A percentile compares a stretch with the other conserved stretches of the same genome.
Evolutionary conservation across 768 basidiomycete species (phyloP).

Genomic region (Mycena leptocephala): DNA sequence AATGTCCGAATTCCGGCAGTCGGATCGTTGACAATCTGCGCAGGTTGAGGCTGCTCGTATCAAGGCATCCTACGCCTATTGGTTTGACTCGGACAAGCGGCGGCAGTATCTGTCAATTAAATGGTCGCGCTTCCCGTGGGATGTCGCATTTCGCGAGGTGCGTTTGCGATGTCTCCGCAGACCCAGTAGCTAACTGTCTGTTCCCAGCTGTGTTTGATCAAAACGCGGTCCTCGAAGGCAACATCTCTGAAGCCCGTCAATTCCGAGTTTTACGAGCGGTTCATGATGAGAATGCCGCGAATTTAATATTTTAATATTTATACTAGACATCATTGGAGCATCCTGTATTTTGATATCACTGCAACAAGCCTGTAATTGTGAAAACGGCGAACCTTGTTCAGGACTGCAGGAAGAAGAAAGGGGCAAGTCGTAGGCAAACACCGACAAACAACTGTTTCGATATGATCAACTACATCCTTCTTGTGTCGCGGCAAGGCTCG

Average conservation of each 20-base stretch:
- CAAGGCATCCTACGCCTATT: conserved; percentile 73
- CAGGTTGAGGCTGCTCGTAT: conserved; percentile 52
- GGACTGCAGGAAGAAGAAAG: neutral
- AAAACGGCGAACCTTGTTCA: neutral
- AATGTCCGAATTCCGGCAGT: neutral
- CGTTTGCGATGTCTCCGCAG: conserved; percentile 35
- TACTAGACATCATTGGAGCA: neutral
- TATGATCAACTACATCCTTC: conserved; percentile 87
- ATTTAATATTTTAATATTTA: conserved; percentile 33
- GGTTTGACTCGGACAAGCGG: conserved; percentile 49
- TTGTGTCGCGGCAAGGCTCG: conserved; percentile 84
- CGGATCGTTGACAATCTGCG: neutral
- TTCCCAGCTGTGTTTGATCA: conserved; percentile 55
- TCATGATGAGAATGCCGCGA: conserved; percentile 47
- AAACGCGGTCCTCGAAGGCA: conserved; percentile 55
- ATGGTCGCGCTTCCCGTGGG: conserved; percentile 59
- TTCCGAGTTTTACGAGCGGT: conserved; percentile 62
- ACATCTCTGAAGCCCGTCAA: conserved; percentile 55
- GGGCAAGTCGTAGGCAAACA: neutral
- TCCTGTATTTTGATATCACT: conserved; percentile 10
- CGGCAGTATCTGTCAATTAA: conserved; percentile 15
- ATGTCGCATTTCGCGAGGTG: conserved; percentile 70
- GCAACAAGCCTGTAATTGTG: neutral
- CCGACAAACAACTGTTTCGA: neutral
- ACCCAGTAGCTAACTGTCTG: neutral